A percentile compares a stretch with the other conserved stretches of the same genome.
phyloP scores from a whole-genome alignment of 495 filamentous ascomycete species.

The Aspergillus panamensis region DNA sequence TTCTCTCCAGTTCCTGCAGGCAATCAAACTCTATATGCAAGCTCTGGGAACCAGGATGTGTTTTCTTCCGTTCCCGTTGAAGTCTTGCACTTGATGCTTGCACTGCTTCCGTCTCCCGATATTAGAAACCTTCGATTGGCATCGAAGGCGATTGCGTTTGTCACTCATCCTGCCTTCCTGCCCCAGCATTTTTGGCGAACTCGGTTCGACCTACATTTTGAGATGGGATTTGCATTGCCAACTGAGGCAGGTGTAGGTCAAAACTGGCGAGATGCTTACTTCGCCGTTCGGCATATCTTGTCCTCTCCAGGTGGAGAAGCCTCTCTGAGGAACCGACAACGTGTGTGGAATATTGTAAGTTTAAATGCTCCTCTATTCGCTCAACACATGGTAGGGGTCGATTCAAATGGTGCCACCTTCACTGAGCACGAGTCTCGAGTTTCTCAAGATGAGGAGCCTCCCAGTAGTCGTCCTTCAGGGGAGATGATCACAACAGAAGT shows the following conservation, averaged over 20 bases:
- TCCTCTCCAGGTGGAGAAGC: not conserved
- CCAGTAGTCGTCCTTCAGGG: not conserved
- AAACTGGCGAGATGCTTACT: constrained; percentile 3
- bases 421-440: no score
- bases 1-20: no score
- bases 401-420: no score
- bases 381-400: not conserved
- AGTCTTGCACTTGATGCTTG: not conserved
- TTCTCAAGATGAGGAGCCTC: no score
- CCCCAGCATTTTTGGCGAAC: constrained; percentile 8
- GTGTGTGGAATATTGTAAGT: not conserved
- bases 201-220: not conserved
- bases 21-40: not conserved
- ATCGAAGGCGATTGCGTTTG: constrained; percentile 1
- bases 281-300: not conserved
- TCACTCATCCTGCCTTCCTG: not conserved
- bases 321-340: not conserved
- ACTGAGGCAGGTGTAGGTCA: not conserved
- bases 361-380: constrained; percentile 1
- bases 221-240: constrained; percentile 14
- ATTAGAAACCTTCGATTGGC: not conserved
- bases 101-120: not conserved
- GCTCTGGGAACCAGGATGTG: not conserved
- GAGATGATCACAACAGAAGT: not conserved
- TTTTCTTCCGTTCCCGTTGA: constrained; percentile 2